A percentile compares a stretch with the other conserved stretches of the same genome.
Conservation (phyloP, 768 basidiomycete species). For the Rickenella mellea region DNA sequence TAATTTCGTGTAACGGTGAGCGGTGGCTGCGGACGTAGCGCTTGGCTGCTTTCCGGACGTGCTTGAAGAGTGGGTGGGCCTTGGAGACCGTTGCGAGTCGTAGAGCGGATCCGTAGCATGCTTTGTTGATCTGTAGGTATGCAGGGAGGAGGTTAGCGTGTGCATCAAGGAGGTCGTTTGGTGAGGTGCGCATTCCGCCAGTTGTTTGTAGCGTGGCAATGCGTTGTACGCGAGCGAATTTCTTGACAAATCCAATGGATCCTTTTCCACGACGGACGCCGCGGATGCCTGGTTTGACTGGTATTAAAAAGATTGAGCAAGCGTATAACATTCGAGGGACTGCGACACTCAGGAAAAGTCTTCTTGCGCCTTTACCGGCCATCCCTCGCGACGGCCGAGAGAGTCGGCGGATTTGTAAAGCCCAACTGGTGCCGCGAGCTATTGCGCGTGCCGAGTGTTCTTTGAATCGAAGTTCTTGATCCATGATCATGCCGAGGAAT, state of each 20-base stretch:
- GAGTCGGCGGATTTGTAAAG: too few species aligned
- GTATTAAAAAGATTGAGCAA: too few species aligned
- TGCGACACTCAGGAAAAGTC: too few species aligned
- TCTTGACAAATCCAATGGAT: not conserved
- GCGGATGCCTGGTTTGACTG: too few species aligned
- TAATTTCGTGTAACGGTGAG: conserved; percentile 9
- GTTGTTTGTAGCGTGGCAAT: conserved; percentile 10
- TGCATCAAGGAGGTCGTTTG: conserved; percentile 7
- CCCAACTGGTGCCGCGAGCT: not conserved
- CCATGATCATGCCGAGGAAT: conserved; percentile 9
- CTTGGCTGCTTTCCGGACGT: not conserved
- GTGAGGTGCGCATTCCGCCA: conserved; percentile 8
- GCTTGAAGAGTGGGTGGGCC: conserved; percentile 3
- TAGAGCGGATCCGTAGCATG: not conserved
- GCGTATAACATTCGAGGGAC: too few species aligned
- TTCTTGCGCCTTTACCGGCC: too few species aligned
- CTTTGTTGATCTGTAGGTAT: not conserved
- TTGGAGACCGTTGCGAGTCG: conserved; percentile 9
- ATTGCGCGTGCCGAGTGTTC: conserved; percentile 7
- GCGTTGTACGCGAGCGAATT: conserved; percentile 10
- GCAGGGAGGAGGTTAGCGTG: conserved; percentile 8
- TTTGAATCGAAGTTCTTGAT: conserved; percentile 7
- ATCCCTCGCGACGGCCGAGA: too few species aligned
- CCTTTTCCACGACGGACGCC: too few species aligned
- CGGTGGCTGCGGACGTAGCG: not conserved